phyloP scores from a whole-genome alignment of 768 basidiomycete genomes.

The Pleurotus cornucopiae region DNA sequence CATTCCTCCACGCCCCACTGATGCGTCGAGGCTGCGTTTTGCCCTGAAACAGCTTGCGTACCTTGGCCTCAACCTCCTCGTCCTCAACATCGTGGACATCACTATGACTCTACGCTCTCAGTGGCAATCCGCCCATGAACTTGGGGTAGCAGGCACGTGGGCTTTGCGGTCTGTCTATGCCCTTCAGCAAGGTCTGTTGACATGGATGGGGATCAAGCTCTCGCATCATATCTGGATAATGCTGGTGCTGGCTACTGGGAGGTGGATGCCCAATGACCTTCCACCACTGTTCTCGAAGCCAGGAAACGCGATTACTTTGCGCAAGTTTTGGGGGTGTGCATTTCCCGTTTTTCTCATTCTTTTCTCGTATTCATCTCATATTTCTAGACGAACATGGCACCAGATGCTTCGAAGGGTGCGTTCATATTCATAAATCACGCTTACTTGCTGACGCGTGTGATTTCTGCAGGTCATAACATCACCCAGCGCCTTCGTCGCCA shows the following conservation, averaged over 20 bases:
- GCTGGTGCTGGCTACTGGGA: background rate
- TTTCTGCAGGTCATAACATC: slow-evolving; percentile 15
- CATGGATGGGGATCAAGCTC: background rate
- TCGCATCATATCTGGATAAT: slow-evolving; percentile 10
- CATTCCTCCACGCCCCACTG: background rate
- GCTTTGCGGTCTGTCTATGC: background rate
- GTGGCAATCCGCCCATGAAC: too few species aligned
- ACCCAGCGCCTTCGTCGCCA: slow-evolving; percentile 15
- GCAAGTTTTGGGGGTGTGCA: slow-evolving; percentile 30
- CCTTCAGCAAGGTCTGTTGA: background rate
- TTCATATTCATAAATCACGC: background rate
- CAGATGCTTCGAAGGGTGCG: slow-evolving; percentile 24
- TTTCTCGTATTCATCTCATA: slow-evolving; percentile 10
- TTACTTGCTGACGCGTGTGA: background rate
- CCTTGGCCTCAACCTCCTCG: background rate
- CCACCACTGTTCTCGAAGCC: slow-evolving; percentile 22
- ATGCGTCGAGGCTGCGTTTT: background rate
- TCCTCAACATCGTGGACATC: background rate
- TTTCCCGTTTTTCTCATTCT: background rate
- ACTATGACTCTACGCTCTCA: background rate
- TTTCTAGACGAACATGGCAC: slow-evolving; percentile 26
- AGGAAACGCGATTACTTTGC: slow-evolving; percentile 23
- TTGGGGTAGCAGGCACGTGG: too few species aligned
- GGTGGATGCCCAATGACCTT: slow-evolving; percentile 20
- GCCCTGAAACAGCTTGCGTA: background rate